These are phyloP conservation scores for Picea glauca DNA, from an alignment of 75 land plant species.

Conservation along the genomic window DNA sequence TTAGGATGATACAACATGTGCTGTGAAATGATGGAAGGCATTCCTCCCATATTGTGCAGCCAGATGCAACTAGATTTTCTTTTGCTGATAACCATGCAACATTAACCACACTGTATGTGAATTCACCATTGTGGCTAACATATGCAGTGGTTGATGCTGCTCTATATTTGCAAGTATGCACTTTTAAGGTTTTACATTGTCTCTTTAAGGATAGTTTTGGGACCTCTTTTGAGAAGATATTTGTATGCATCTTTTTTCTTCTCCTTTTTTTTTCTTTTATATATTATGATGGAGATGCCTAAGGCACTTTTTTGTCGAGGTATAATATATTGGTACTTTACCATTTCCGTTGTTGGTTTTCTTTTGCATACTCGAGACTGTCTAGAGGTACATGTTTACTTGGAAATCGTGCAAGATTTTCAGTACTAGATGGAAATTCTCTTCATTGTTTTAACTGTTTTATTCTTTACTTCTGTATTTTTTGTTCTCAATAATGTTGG, in stretches of 20 bases:
- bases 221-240: background rate
- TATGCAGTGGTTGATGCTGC: background rate
- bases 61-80: background rate
- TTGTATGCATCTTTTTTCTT: background rate
- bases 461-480: background rate
- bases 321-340: no score
- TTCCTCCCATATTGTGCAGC: background rate
- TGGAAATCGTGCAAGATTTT: background rate
- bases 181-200: background rate
- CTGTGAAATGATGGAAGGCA: background rate
- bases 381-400: background rate
- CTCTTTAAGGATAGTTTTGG: background rate
- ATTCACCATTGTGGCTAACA: background rate
- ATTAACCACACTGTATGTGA: background rate
- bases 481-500: background rate
- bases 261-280: background rate
- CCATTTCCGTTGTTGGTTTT: no score
- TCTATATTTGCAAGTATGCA: background rate
- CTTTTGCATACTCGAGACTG: no score
- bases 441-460: background rate
- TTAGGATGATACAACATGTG: background rate
- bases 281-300: background rate
- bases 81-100: background rate
- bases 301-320: background rate
- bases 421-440: background rate